Base-by-base conservation (phyloP, 176 grass and related monocot genomes). In the Rhynchospora breviuscula region DNA sequence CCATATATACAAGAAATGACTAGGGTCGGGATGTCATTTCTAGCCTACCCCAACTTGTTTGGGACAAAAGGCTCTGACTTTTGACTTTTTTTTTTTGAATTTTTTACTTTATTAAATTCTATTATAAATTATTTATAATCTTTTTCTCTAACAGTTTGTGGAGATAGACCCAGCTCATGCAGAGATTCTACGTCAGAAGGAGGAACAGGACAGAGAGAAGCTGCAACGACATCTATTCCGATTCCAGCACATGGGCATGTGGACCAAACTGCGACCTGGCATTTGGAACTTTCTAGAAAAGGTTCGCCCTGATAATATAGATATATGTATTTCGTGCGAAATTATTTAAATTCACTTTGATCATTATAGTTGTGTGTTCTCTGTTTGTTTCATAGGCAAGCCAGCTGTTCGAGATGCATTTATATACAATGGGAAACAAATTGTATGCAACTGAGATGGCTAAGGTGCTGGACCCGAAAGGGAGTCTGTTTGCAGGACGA, bases 351-450 rank as follows among this genome's bases (percentile, higher is more conserved):
- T 73, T 49, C 6, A 46, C 60, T 81, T 80, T 81, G 61, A 72
- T 33, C 59, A 19, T 40, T 51, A 6, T 52, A 88, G 18, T 79
- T 67, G 15, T 58, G 22, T 44, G 4, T 33, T 80, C 48, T 59
- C 26, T 53, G 43, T 31, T 40, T 58, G 75, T 40, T 87, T 52
- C 85, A 78, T 82, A 99, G 96, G 96, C 88, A 17, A 99, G 93
- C 63, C 93, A 89, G 71, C 89, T 93, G 29, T 99, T 89, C 3
- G 96, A 99, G 86, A 88, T 99, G 44, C 96, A 99, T 89, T 65
- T 99, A 5, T 99, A 99, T 85, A 99, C 96, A 8, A 99, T 99
- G 96, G 96, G 96, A 17, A 99, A 99, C 84, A 99, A 99, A 57
- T 59, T 95, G 43, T 99, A 99, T 68, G 96, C 96, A 58, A 93